Percentiles rank a stretch among this genome's conserved stretches.
Evolutionary conservation across 2,329 filamentous ascomycete species (phyloP).

Genomic region (Amauroascus niger): DNA sequence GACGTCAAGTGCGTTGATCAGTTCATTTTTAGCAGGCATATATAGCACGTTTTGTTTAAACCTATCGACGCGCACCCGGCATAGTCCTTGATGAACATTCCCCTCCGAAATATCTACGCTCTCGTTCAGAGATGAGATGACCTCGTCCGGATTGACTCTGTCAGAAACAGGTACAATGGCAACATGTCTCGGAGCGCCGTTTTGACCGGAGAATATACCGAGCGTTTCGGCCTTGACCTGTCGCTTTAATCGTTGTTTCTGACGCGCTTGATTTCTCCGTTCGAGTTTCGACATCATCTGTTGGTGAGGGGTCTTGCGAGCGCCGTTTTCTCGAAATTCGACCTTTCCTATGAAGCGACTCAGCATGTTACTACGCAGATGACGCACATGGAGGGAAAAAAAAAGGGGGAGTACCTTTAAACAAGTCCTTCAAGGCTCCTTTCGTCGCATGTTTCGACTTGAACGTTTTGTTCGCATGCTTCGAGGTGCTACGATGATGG

Average conservation of each 20-base stretch:
- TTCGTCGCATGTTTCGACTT: slow-evolving; percentile 89
- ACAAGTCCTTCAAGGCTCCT: slow-evolving; percentile 68
- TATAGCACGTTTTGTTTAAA: slow-evolving; percentile 96
- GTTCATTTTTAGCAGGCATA: slow-evolving; percentile 60
- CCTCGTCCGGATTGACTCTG: slow-evolving; percentile 57
- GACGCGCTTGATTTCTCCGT: slow-evolving; percentile 86
- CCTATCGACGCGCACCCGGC: slow-evolving; percentile 65
- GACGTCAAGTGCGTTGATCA: slow-evolving; percentile 71
- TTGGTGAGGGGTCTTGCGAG: slow-evolving; percentile 82
- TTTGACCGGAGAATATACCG: slow-evolving; percentile 72
- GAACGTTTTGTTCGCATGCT: slow-evolving; percentile 77
- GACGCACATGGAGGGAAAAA: not conserved
- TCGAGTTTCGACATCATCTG: slow-evolving; percentile 97
- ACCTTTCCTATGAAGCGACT: slow-evolving; percentile 57
- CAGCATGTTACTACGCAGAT: not conserved
- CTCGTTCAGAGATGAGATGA: slow-evolving; percentile 60
- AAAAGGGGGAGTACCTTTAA: slow-evolving; percentile 56
- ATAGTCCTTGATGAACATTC: slow-evolving; percentile 47
- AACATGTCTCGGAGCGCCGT: slow-evolving; percentile 79
- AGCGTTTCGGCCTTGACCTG: slow-evolving; percentile 70
- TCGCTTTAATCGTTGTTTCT: slow-evolving; percentile 74
- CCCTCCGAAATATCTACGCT: slow-evolving; percentile 70
- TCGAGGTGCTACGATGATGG: slow-evolving; percentile 88
- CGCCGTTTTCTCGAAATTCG: slow-evolving; percentile 57
- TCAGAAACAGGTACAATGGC: slow-evolving; percentile 76